A percentile compares a stretch with the other conserved stretches of the same genome.
Conservation (phyloP, 768 basidiomycete species). For the Mycena filopes region DNA sequence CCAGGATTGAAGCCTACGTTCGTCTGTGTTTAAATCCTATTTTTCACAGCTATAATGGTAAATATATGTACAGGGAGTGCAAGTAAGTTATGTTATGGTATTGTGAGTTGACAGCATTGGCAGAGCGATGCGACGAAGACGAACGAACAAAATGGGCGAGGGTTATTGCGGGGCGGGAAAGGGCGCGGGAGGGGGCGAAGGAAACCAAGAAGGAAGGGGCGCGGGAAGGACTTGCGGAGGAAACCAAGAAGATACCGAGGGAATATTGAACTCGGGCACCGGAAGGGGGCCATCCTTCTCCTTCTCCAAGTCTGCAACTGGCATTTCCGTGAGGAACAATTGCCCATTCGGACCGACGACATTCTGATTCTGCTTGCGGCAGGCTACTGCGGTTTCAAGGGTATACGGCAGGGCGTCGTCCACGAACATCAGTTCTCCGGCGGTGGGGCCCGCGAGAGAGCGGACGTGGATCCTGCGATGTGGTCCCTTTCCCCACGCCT, state of each 20-base stretch:
- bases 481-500: slow-evolving; percentile 2
- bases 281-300: background rate
- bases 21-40: background rate
- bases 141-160: background rate
- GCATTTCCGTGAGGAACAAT: slow-evolving; percentile 3
- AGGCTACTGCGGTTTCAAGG: slow-evolving; percentile 18
- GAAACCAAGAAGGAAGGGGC: no score
- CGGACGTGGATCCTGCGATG: slow-evolving; percentile 8
- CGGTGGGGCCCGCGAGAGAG: slow-evolving; percentile 6
- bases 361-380: slow-evolving; percentile 5
- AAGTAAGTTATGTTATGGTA: background rate
- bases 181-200: background rate
- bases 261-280: background rate
- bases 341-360: slow-evolving; percentile 5
- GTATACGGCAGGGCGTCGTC: slow-evolving; percentile 16
- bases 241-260: background rate
- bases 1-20: no score
- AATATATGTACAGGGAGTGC: background rate
- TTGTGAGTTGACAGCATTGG: slow-evolving; percentile 11
- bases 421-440: background rate
- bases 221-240: no score
- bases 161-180: background rate
- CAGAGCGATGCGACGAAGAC: background rate
- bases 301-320: background rate
- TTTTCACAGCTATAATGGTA: background rate